Percentiles rank a stretch among this genome's conserved stretches.
These are phyloP conservation scores for Zygnema circumcarinatum DNA, from an alignment of 139 green algal species.

Conservation along the genomic window DNA sequence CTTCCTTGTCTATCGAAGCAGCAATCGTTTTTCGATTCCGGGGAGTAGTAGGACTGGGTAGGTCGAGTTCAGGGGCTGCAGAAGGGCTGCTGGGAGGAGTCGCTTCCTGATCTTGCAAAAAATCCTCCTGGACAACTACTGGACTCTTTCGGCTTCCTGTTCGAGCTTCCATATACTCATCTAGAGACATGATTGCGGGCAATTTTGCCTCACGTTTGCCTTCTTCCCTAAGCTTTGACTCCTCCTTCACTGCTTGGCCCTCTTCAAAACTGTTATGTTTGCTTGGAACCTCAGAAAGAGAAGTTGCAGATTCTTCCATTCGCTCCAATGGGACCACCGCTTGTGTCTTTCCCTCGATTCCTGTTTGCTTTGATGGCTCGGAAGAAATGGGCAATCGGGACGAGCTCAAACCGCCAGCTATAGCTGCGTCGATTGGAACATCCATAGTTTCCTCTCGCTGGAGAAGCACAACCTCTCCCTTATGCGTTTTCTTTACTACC, in stretches of 20 bases:
- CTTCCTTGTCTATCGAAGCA: background rate
- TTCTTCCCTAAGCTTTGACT: background rate
- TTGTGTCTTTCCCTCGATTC: background rate
- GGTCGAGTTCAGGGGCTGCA: background rate
- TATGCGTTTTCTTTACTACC: conserved; percentile 53
- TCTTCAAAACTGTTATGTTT: background rate
- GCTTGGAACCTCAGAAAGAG: background rate
- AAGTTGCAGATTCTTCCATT: background rate
- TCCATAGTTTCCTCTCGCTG: background rate
- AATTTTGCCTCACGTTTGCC: background rate
- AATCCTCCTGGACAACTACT: background rate
- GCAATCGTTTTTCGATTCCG: background rate
- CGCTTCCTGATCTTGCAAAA: background rate
- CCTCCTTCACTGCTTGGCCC: background rate
- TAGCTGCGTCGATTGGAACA: background rate
- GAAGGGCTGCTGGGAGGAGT: background rate
- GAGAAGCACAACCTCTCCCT: conserved; percentile 49
- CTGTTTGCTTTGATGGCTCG: background rate
- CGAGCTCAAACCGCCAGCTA: background rate
- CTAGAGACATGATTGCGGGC: conserved; percentile 17
- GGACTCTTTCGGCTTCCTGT: background rate
- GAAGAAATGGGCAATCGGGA: background rate
- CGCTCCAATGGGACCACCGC: background rate
- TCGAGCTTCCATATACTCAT: conserved; percentile 29
- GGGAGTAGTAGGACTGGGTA: background rate